A percentile compares a stretch with the other conserved stretches of the same genome.
phyloP scores from a whole-genome alignment of 2,329 filamentous ascomycete genomes.

The Penicillium sp. region DNA sequence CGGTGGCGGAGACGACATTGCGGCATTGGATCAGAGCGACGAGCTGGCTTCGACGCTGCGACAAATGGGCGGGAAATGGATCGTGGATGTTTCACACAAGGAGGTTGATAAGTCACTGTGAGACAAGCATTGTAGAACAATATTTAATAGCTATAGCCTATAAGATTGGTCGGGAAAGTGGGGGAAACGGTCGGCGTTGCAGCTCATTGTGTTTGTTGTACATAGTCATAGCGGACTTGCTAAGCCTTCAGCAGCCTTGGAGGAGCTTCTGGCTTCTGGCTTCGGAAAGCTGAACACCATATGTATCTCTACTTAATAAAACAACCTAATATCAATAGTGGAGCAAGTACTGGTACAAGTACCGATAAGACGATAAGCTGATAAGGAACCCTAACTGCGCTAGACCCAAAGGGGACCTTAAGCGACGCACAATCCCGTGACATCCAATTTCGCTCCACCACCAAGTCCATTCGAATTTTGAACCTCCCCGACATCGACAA shows the following conservation, averaged over 20 bases:
- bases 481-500: conserved; percentile 43
- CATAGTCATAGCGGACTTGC: conserved; percentile 1
- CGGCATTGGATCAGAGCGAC: conserved; percentile 65
- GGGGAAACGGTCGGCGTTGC: neutral
- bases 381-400: conserved; percentile 38
- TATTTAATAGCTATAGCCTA: neutral
- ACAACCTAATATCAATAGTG: neutral
- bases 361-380: conserved; percentile 18
- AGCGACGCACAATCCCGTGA: conserved; percentile 48
- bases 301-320: conserved; percentile 1
- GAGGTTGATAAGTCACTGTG: conserved; percentile 11
- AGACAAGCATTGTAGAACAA: conserved; percentile 5
- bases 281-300: neutral
- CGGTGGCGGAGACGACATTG: conserved; percentile 84
- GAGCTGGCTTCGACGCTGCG: conserved; percentile 70
- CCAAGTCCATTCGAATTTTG: conserved; percentile 40
- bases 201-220: conserved; percentile 3
- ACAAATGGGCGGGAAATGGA: conserved; percentile 68
- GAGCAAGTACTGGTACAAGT: conserved; percentile 5
- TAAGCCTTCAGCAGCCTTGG: neutral
- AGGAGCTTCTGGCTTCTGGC: neutral
- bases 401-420: conserved; percentile 39
- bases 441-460: conserved; percentile 43
- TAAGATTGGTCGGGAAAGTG: neutral
- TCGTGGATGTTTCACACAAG: conserved; percentile 42